A percentile compares a stretch with the other conserved stretches of the same genome.
These are phyloP conservation scores for Colletotrichum godetiae DNA, from an alignment of 2,329 filamentous ascomycete species.

Conservation along the genomic window DNA sequence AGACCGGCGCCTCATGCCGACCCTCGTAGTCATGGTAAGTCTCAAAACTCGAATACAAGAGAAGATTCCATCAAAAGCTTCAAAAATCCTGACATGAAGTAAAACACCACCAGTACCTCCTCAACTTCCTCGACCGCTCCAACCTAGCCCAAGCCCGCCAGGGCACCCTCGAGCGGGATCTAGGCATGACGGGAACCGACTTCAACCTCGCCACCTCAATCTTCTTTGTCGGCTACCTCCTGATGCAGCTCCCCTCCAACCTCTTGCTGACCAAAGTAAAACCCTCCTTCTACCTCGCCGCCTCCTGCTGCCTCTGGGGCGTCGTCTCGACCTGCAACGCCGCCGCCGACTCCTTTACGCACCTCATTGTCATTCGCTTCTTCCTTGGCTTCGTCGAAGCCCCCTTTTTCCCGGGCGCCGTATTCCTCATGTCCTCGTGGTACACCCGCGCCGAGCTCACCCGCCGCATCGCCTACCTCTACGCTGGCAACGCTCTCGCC, in stretches of 20 bases:
- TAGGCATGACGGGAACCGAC: conserved; percentile 65
- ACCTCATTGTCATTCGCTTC: conserved; percentile 59
- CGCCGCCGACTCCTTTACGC: conserved; percentile 52
- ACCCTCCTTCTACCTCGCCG: conserved; percentile 64
- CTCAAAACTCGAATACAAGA: conserved; percentile 44
- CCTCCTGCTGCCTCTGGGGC: conserved; percentile 56
- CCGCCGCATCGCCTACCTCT: conserved; percentile 59
- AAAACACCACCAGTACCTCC: conserved; percentile 43
- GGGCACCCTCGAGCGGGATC: conserved; percentile 63
- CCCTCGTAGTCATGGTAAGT: conserved; percentile 61
- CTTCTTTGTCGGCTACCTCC: conserved; percentile 68
- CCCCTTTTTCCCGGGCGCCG: conserved; percentile 61
- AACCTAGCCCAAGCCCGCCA: conserved; percentile 67
- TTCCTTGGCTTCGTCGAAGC: conserved; percentile 57
- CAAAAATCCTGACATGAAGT: background rate
- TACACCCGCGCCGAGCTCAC: conserved; percentile 56
- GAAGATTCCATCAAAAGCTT: background rate
- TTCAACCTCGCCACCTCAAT: conserved; percentile 67
- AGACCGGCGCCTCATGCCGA: conserved; percentile 62
- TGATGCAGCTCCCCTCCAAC: conserved; percentile 73
- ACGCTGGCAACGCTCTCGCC: conserved; percentile 57
- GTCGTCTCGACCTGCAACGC: conserved; percentile 59
- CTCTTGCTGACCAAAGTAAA: conserved; percentile 64
- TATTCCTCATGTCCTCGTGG: conserved; percentile 60
- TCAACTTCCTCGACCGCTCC: conserved; percentile 65